Base-by-base conservation (phyloP, 2,329 filamentous ascomycete genomes). In the Tolypocladium ophioglossoides region DNA sequence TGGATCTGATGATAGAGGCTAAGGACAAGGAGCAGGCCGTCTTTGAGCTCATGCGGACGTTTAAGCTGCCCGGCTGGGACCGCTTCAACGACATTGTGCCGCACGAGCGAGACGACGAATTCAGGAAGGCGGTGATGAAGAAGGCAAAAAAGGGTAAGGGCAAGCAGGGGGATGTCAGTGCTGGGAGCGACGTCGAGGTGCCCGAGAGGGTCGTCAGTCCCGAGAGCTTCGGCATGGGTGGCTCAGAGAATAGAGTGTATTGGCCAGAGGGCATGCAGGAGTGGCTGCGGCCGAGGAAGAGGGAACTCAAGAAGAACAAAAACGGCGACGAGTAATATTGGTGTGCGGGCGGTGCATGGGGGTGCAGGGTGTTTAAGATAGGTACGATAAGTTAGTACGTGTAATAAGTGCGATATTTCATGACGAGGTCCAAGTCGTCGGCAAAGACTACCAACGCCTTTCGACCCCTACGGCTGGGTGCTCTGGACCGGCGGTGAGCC, bases 1-100 rank as follows among this genome's bases (percentile, higher is more conserved):
- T 95, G 86, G 92, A 96, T 65, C 76, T 97, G n/a, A 97, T 97
- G 92, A 96, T 97, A 56, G 92, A 97, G 72, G 92, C 92, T 50
- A 97, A 97, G 68, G 92, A 96, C 66, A 97, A 97, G 70, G 92
- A 97, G 67, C 92, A 97, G 69, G 91, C 92, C 0, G 90, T 96
- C 0, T 95, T 97, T 63, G 90, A 95, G 59, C 77, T 97, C 20
- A 96, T 96, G 91, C 80, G 87, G 24, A 91, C 78, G 0, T 95
- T 91, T 68, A 91, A 86, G 62, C 76, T 97, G 0, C 89, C 91
- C 0, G 91, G 91, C 0, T 88, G 84, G 71, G 78, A 94, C 22
- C 78, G 71, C 0, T 83, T 95, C 65, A 87, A 86, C 60, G 84
- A 95, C 53, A 74, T 97, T 2, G 75, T 92, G 2, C 91, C 91